Conservation (phyloP, 2,329 filamentous ascomycete species). For the Fusarium lyarnte region DNA sequence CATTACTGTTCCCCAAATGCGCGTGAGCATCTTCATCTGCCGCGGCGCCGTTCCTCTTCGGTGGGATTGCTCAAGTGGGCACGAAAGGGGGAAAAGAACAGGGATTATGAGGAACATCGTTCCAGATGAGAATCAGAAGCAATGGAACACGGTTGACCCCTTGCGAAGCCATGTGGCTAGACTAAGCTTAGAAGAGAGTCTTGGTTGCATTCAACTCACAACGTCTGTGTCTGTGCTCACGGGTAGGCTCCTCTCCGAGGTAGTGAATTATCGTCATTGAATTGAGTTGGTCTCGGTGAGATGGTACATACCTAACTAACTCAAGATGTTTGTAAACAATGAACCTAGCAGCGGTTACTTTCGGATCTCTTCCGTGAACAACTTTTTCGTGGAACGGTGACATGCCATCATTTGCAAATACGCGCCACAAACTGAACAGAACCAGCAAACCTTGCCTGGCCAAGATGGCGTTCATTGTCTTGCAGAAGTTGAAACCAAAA, state of each 20-base stretch:
- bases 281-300: neutral
- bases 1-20: slow-evolving; percentile 2
- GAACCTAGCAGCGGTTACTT: neutral
- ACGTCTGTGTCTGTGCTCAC: slow-evolving; percentile 4
- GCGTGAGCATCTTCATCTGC: slow-evolving; percentile 37
- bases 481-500: slow-evolving; percentile 2
- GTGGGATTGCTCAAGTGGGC: slow-evolving; percentile 18
- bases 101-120: slow-evolving; percentile 19
- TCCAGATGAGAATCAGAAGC: slow-evolving; percentile 31
- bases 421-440: neutral
- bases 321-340: neutral
- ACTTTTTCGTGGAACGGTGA: neutral
- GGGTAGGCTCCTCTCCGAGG: slow-evolving; percentile 1
- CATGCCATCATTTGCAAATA: neutral
- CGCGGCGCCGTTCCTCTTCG: slow-evolving; percentile 10
- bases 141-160: slow-evolving; percentile 28
- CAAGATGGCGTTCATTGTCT: neutral
- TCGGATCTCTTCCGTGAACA: neutral
- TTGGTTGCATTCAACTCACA: neutral
- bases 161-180: slow-evolving; percentile 36
- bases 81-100: slow-evolving; percentile 21
- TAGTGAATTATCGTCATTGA: neutral
- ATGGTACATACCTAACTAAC: neutral
- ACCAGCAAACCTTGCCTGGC: neutral
- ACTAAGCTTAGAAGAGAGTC: neutral